These are phyloP conservation scores for Termitomyces sp. DNA, from an alignment of 768 basidiomycete genomes.

Conservation along the genomic window DNA sequence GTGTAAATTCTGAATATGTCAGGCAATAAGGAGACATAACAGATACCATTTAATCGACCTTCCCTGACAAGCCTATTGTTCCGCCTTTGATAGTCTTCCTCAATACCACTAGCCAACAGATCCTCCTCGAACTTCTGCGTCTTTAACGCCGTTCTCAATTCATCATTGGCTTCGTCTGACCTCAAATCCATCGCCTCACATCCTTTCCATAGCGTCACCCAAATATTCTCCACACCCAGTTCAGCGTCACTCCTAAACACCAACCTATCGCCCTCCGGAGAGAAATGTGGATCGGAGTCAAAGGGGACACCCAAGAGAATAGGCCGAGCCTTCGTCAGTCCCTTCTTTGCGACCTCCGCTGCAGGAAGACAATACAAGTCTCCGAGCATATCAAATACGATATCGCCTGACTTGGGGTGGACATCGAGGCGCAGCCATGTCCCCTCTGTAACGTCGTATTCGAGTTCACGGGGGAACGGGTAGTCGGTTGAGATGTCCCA, in stretches of 20 bases:
- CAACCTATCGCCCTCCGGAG: constrained; percentile 56
- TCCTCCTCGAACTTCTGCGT: constrained; percentile 37
- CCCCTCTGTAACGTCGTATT: constrained; percentile 67
- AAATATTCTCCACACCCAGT: constrained; percentile 70
- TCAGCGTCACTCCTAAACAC: constrained; percentile 71
- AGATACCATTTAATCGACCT: constrained; percentile 45
- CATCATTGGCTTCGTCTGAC: constrained; percentile 18
- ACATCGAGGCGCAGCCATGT: constrained; percentile 76
- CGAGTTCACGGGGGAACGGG: constrained; percentile 56
- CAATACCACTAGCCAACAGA: constrained; percentile 41
- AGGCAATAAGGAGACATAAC: neutral
- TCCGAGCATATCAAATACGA: constrained; percentile 71
- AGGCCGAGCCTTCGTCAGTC: constrained; percentile 42
- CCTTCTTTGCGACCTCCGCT: constrained; percentile 18
- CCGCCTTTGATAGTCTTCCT: constrained; percentile 44
- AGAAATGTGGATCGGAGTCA: constrained; percentile 71
- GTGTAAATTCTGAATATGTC: neutral
- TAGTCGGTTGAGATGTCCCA: constrained; percentile 81
- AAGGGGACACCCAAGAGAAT: constrained; percentile 60
- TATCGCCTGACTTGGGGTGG: constrained; percentile 61
- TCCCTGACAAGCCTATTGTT: constrained; percentile 47
- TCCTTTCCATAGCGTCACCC: constrained; percentile 63
- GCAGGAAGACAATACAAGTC: constrained; percentile 69
- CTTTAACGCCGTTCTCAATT: constrained; percentile 28
- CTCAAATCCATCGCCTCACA: constrained; percentile 56